phyloP scores from a whole-genome alignment of 2,329 filamentous ascomycete species.

The Lojkania enalia region DNA sequence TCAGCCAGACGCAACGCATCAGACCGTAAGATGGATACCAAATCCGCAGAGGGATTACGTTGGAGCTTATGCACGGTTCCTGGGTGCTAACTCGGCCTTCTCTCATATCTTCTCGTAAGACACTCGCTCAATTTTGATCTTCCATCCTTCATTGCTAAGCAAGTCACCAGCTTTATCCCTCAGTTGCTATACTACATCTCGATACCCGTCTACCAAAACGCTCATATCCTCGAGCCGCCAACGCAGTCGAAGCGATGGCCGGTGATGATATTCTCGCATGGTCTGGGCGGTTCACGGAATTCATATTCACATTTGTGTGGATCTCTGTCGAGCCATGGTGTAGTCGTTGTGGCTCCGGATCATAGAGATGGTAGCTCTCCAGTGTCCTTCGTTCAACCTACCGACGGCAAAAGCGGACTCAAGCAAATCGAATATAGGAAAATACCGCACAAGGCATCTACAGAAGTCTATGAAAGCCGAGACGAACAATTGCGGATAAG shows the following conservation, averaged over 20 bases:
- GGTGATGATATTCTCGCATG: conserved; percentile 84
- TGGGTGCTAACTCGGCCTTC: conserved; percentile 64
- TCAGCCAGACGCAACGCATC: conserved; percentile 50
- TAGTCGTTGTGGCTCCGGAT: conserved; percentile 79
- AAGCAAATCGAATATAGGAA: conserved; percentile 50
- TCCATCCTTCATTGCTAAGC: not conserved
- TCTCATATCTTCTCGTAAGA: conserved; percentile 46
- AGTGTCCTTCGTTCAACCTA: conserved; percentile 70
- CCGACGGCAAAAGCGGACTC: conserved; percentile 47
- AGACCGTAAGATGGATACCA: conserved; percentile 75
- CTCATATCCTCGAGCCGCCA: conserved; percentile 58
- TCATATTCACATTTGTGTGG: conserved; percentile 83
- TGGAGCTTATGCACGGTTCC: conserved; percentile 74
- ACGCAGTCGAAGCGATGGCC: conserved; percentile 67
- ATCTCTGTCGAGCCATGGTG: conserved; percentile 77
- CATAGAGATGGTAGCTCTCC: conserved; percentile 82
- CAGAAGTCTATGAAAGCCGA: conserved; percentile 67
- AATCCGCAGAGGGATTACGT: conserved; percentile 74
- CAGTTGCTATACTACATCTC: conserved; percentile 73
- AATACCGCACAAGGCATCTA: conserved; percentile 63
- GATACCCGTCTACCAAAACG: conserved; percentile 74
- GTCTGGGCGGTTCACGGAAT: conserved; percentile 78
- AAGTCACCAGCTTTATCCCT: conserved; percentile 61
- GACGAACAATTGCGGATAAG: conserved; percentile 75
- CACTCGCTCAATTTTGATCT: not conserved